These are phyloP conservation scores for Fusarium dimerum DNA, from an alignment of 2,329 filamentous ascomycete genomes.

Conservation along the genomic window DNA sequence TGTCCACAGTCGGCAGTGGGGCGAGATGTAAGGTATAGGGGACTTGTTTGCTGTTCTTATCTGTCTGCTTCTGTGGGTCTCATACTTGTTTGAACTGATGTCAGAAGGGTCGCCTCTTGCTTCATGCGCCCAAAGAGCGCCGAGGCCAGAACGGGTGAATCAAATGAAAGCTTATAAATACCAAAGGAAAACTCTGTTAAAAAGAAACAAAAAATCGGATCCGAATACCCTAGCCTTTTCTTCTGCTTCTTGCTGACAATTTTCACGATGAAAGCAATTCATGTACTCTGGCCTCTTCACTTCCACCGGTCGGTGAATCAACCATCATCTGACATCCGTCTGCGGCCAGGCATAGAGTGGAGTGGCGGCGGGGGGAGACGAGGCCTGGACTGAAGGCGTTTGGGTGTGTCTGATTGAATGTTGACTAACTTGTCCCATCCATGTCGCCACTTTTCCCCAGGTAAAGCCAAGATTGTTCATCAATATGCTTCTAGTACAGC, in stretches of 20 bases:
- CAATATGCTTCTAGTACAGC: neutral
- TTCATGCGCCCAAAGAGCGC: neutral
- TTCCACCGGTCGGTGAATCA: neutral
- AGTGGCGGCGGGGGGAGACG: neutral
- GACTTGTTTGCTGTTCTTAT: constrained; percentile 11
- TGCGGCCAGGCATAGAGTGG: constrained; percentile 4
- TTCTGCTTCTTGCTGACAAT: no score
- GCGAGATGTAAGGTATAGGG: constrained; percentile 18
- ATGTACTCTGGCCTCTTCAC: neutral
- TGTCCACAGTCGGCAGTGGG: neutral
- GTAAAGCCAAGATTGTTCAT: neutral
- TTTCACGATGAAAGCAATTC: no score
- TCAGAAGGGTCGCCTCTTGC: constrained; percentile 11
- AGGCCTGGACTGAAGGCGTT: neutral
- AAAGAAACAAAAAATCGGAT: no score
- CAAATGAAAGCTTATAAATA: no score
- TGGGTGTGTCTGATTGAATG: neutral
- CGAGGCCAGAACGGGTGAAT: no score
- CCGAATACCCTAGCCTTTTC: no score
- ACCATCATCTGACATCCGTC: constrained; percentile 8
- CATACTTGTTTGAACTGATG: constrained; percentile 8
- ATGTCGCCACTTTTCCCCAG: neutral
- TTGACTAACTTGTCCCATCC: neutral
- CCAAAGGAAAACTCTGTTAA: no score
- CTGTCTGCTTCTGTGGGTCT: constrained; percentile 19